Base-by-base conservation (phyloP, 2,329 filamentous ascomycete genomes). In the Penicillium hesseltinei region DNA sequence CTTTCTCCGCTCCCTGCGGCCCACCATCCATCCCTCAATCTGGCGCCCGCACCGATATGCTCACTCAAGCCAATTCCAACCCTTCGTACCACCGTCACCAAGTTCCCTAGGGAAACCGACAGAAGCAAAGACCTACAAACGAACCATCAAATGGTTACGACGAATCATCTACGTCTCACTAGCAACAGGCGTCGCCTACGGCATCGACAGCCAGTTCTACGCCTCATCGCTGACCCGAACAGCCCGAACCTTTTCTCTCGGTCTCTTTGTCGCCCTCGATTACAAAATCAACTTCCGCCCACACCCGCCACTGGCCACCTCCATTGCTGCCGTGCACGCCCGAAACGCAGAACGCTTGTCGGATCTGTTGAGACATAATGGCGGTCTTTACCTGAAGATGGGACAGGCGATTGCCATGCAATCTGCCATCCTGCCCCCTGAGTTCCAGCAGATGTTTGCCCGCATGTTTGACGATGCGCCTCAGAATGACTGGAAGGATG, bases 381-480 rank as follows among this genome's bases (percentile, higher is more conserved):
- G 94, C 59, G 94, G 94, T 0, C 77, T 99, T 19, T 99, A 97
- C 71, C 81, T 97, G 71, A 99, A 99, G 82, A 97, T 99, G 57
- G 94, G 94, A 0, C 94, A 99, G 80, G 94, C 94, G 5, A 93
- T 99, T 65, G 94, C 93, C 15, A 97, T 97, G 94, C 94, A 99
- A 80, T 93, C 90, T 65, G 93, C 93, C 0, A 87, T 97, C 27
- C 78, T 99, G 60, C 94, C 94, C 27, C 90, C 92, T 0, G 92
- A 96, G 75, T 97, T 97, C 67, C 92, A 96, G 79, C 87, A 88
- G 69, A 97, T 97, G 92, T 99, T 99, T 71, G 82, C 88, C 23
- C 84, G 89, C 69, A 97, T 99, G 91, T 99, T 97, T 72, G 94
- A 97, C 72, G 93, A 97, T 78, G 94, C 94, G 61, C 92, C 93